A percentile compares a stretch with the other conserved stretches of the same genome.
phyloP scores from a whole-genome alignment of 2,329 filamentous ascomycete genomes.

The Cercospora sp. region DNA sequence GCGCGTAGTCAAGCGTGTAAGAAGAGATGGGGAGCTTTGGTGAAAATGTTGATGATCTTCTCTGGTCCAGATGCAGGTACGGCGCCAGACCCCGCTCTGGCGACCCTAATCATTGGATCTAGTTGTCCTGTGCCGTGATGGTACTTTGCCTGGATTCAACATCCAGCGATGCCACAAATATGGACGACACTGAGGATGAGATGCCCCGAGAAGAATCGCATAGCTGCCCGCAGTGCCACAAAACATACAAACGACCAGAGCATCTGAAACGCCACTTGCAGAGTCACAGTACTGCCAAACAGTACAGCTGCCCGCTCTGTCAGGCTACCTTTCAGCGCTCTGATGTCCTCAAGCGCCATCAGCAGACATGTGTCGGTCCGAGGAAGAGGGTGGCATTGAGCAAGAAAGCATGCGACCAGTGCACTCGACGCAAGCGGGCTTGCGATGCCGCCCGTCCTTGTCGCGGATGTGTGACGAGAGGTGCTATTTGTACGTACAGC shows the following conservation, averaged over 20 bases:
- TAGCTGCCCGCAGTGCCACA: slow-evolving; percentile 2
- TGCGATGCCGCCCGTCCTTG: slow-evolving; percentile 9
- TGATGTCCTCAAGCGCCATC: slow-evolving; percentile 7
- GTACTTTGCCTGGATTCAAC: too few species aligned
- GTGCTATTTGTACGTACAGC: background rate
- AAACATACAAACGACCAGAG: slow-evolving; percentile 11
- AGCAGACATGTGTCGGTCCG: slow-evolving; percentile 6
- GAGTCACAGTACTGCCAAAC: background rate
- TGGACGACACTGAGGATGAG: background rate
- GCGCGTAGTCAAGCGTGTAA: background rate
- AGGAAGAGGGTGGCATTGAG: background rate
- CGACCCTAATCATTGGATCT: background rate
- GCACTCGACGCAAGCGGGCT: slow-evolving; percentile 5
- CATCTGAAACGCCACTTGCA: slow-evolving; percentile 7
- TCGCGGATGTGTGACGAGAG: background rate
- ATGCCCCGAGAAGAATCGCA: background rate
- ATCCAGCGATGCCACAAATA: background rate
- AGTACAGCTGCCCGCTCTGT: slow-evolving; percentile 7
- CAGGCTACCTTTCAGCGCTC: slow-evolving; percentile 10
- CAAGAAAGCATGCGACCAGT: slow-evolving; percentile 9
- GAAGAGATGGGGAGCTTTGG: background rate
- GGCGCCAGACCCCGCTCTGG: background rate
- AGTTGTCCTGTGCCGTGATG: background rate
- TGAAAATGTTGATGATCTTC: background rate
- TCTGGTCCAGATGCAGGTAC: background rate